Conservation (phyloP, 805 yeast species). For the Ogataea philodendri region DNA sequence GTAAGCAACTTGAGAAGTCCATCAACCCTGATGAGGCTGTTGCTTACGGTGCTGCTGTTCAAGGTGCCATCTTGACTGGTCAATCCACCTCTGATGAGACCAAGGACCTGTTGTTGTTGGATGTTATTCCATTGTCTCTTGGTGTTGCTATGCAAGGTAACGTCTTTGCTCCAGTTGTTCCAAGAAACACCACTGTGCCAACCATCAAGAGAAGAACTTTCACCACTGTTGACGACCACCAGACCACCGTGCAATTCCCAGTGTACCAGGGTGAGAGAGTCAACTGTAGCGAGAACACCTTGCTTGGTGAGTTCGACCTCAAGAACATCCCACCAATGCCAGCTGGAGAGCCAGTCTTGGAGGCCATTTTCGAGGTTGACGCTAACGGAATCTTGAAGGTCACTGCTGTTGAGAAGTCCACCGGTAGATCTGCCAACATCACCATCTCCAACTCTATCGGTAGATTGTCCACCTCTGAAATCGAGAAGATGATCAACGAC, state of each 20-base stretch:
- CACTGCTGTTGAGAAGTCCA: conserved; percentile 97
- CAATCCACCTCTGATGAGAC: conserved; percentile 86
- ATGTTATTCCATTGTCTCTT: conserved; percentile 96
- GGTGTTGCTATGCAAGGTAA: conserved; percentile 99
- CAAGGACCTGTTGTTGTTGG: conserved; percentile 91
- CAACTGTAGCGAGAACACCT: conserved; percentile 95
- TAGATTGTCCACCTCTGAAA: conserved; percentile 93
- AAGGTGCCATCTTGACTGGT: conserved; percentile 98
- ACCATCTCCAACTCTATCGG: conserved; percentile 99
- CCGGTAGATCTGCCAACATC: conserved; percentile 97
- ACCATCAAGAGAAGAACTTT: conserved; percentile 98
- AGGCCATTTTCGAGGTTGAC: conserved; percentile 98
- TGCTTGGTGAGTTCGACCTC: conserved; percentile 97
- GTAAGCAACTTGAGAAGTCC: conserved; percentile 94
- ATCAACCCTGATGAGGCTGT: conserved; percentile 99
- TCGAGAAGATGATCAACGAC: conserved; percentile 97
- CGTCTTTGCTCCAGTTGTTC: conserved; percentile 97
- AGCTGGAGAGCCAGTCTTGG: conserved; percentile 99
- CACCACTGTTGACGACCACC: conserved; percentile 98
- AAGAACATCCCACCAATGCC: conserved; percentile 97
- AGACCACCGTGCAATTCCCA: conserved; percentile 98
- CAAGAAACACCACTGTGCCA: conserved; percentile 99
- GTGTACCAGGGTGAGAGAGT: conserved; percentile 99
- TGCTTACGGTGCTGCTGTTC: conserved; percentile 99
- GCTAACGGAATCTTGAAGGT: conserved; percentile 99